Base-by-base conservation (phyloP, 75 land plant species). In the Larix kaempferi region DNA sequence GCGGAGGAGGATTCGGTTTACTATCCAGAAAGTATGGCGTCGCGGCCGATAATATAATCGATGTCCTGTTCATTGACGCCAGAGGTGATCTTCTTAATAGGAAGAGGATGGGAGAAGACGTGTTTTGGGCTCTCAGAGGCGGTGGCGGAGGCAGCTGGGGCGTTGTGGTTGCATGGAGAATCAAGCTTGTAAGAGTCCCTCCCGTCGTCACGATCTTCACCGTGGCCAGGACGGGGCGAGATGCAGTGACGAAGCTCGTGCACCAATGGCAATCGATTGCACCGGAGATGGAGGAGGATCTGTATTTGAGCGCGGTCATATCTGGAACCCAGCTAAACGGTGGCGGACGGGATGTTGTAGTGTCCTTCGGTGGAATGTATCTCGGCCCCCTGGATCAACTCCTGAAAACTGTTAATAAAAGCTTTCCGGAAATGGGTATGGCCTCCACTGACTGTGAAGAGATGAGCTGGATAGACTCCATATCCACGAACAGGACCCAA, bases 1-100 rank as follows among this genome's bases (percentile, higher is more conserved):
- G 87, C 19, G 89, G 89, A 15, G 90, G 90, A 27, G 90, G 90
- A 2, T 83, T 78, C 73, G 88, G 90, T 15, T 27, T 86, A 21
- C 73, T 80, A 12, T 75, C 83, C 0, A 22, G 90, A 14, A 85
- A 82, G 16, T 78, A 76, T 55, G 85, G 90, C 23, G 72, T 83
- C 13, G 84, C 84, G 4, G 77, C 85, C 25, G 90, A 88, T 74
- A 82, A 85, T 76, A 77, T 88, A 15, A 29, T 85, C 56, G 90
- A 85, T 59, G 87, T 85, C 0, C 44, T 80, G 49, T 15, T 88
- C n/a, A 74, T 88, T 44, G 78, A 76, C 60, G 80, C 78, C 15
- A 26, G 35, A 0, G 85, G 82, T 52, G 67, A 71, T 3, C 6
- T 77, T 5, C 55, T 84, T 71, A 71, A 80, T 76, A 64, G 85